Conservation (phyloP, 192 early-diverging fungal species). For the Chytriomyces hyalinus region DNA sequence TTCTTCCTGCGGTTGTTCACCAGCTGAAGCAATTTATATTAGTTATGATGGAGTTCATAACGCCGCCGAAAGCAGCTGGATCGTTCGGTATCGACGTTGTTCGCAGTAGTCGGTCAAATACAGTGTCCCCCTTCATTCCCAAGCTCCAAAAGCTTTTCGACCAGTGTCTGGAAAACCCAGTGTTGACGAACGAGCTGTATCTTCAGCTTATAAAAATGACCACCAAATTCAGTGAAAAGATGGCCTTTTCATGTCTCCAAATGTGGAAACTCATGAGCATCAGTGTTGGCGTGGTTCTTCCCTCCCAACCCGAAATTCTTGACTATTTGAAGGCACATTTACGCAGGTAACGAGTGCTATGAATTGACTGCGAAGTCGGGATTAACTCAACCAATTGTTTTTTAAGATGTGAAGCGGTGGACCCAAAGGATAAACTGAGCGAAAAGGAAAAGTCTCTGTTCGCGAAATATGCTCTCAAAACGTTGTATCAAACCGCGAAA, state of each 20-base stretch:
- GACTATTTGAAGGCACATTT: slow-evolving; percentile 59
- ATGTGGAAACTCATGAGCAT: slow-evolving; percentile 52
- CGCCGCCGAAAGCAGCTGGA: not conserved
- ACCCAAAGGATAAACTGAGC: slow-evolving; percentile 36
- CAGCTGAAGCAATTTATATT: not conserved
- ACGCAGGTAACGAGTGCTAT: slow-evolving; percentile 24
- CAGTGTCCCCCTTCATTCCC: slow-evolving; percentile 15
- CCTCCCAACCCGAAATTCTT: slow-evolving; percentile 37
- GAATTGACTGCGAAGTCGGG: not conserved
- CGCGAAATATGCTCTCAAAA: slow-evolving; percentile 51
- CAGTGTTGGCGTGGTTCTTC: slow-evolving; percentile 44
- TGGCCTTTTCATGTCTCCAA: slow-evolving; percentile 34
- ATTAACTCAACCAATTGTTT: slow-evolving; percentile 29
- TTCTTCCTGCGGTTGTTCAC: not conserved
- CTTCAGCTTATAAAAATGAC: slow-evolving; percentile 56
- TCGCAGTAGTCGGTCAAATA: not conserved
- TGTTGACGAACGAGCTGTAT: slow-evolving; percentile 51
- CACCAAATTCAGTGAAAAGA: slow-evolving; percentile 41
- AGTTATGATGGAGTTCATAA: slow-evolving; percentile 26
- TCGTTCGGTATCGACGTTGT: not conserved
- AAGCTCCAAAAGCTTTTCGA: slow-evolving; percentile 43
- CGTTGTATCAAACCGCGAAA: slow-evolving; percentile 35
- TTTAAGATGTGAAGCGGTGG: slow-evolving; percentile 39
- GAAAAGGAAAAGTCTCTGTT: slow-evolving; percentile 44
- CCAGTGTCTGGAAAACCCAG: slow-evolving; percentile 41